Evolutionary conservation across 371 early-diverging fungal genomes (phyloP).

Genomic region (Sporodiniella umbellata): DNA sequence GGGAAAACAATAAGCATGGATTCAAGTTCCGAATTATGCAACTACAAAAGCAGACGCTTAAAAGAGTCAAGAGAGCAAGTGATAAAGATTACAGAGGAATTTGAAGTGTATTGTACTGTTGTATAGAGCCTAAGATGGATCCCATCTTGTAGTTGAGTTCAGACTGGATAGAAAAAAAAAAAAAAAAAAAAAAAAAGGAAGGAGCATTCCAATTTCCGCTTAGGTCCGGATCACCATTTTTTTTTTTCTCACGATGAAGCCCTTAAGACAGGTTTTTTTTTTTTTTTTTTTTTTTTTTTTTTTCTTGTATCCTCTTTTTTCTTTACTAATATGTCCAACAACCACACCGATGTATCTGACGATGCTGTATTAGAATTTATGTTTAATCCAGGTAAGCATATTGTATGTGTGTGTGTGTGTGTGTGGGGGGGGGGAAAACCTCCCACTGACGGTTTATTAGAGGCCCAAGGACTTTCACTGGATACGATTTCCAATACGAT

Average conservation of each 20-base stretch:
- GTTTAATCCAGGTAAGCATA: slow-evolving; percentile 45
- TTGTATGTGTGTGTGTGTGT: too few relatives aligned
- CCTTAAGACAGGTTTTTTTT: background rate
- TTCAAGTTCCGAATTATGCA: too few relatives aligned
- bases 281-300: slow-evolving; percentile 2
- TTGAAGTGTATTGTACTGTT: too few relatives aligned
- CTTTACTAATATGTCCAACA: background rate
- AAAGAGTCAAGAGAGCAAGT: too few relatives aligned
- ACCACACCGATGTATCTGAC: slow-evolving; percentile 23
- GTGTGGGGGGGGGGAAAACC: too few relatives aligned
- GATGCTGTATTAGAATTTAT: slow-evolving; percentile 46
- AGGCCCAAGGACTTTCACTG: slow-evolving; percentile 36
- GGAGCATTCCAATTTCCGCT: slow-evolving; percentile 3
- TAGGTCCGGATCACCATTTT: slow-evolving; percentile 16
- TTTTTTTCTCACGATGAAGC: slow-evolving; percentile 9
- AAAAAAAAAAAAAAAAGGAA: background rate
- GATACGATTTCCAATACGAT: slow-evolving; percentile 26
- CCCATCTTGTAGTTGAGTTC: too few relatives aligned
- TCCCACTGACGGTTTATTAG: too few relatives aligned
- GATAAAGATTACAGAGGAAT: too few relatives aligned
- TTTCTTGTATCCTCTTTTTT: background rate
- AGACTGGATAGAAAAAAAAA: too few relatives aligned
- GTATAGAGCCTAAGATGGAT: too few relatives aligned
- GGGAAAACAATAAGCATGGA: too few relatives aligned
- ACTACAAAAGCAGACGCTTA: too few relatives aligned